Conservation (phyloP, 1,284 basidiomycete genomes). For the Cryptococcus depauperatus region DNA sequence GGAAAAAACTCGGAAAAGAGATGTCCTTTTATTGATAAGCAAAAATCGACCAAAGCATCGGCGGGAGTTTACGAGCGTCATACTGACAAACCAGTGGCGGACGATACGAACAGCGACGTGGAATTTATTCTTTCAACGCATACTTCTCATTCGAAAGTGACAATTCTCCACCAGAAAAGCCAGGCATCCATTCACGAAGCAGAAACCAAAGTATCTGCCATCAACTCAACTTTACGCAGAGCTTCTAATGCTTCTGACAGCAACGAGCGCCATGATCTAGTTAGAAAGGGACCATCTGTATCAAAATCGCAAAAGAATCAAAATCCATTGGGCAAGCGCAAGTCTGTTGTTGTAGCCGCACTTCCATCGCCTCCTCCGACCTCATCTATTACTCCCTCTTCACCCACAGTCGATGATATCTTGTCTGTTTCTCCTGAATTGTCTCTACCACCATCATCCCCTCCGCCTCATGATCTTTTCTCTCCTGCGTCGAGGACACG, state of each 20-base stretch:
- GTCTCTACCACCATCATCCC: slow-evolving; percentile 14
- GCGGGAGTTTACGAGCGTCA: too few relatives aligned
- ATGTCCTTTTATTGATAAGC: not conserved
- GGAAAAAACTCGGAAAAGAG: slow-evolving; percentile 2
- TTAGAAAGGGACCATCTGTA: too few relatives aligned
- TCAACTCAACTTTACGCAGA: too few relatives aligned
- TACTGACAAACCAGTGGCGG: not conserved
- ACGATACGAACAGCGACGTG: not conserved
- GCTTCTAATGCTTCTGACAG: too few relatives aligned
- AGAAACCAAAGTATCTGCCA: too few relatives aligned
- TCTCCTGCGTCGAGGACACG: not conserved
- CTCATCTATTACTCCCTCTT: slow-evolving; percentile 9
- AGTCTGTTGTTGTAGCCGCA: not conserved
- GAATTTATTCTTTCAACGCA: not conserved
- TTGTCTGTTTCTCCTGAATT: slow-evolving; percentile 1
- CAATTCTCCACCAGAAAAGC: not conserved
- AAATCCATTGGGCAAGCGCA: too few relatives aligned
- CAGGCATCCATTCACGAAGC: too few relatives aligned
- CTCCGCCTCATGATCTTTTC: not conserved
- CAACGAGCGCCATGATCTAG: too few relatives aligned
- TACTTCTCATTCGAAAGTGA: not conserved
- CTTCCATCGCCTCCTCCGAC: slow-evolving; percentile 6
- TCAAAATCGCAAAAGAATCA: too few relatives aligned
- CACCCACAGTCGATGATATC: not conserved
- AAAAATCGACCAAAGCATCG: too few relatives aligned